phyloP scores from a whole-genome alignment of 495 filamentous ascomycete genomes.

The Oidiodendron maius region DNA sequence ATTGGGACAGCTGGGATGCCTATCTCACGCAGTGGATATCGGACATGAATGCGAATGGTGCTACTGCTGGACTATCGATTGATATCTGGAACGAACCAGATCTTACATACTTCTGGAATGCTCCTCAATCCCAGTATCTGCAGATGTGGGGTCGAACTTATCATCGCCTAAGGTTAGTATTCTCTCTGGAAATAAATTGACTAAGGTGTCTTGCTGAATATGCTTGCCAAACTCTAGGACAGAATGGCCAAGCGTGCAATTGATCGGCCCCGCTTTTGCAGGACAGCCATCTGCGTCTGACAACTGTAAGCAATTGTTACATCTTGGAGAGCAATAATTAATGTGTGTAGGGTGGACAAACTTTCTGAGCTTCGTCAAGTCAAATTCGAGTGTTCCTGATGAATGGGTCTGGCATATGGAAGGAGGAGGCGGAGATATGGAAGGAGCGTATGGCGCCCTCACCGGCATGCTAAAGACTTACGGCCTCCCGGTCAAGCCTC shows the following conservation, averaged over 20 bases:
- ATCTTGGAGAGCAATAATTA: not conserved
- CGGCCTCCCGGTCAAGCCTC: slow-evolving; percentile 24
- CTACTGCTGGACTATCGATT: slow-evolving; percentile 25
- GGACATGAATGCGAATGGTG: slow-evolving; percentile 28
- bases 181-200: too few species aligned
- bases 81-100: slow-evolving; percentile 44
- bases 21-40: slow-evolving; percentile 27
- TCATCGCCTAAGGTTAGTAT: slow-evolving; percentile 24
- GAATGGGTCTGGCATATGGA: slow-evolving; percentile 32
- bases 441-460: slow-evolving; percentile 21
- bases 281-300: slow-evolving; percentile 15
- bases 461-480: slow-evolving; percentile 22
- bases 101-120: slow-evolving; percentile 27
- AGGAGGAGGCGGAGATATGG: slow-evolving; percentile 26
- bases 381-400: slow-evolving; percentile 30
- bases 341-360: slow-evolving; percentile 24
- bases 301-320: slow-evolving; percentile 7
- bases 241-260: slow-evolving; percentile 20
- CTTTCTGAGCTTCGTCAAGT: slow-evolving; percentile 23
- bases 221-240: slow-evolving; percentile 9
- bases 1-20: slow-evolving; percentile 31
- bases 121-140: slow-evolving; percentile 26
- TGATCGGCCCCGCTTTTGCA: slow-evolving; percentile 26
- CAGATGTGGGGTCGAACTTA: slow-evolving; percentile 26
- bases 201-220: too few species aligned